Conservation (phyloP, 257 asterid species). For the Solanum phureja region DNA sequence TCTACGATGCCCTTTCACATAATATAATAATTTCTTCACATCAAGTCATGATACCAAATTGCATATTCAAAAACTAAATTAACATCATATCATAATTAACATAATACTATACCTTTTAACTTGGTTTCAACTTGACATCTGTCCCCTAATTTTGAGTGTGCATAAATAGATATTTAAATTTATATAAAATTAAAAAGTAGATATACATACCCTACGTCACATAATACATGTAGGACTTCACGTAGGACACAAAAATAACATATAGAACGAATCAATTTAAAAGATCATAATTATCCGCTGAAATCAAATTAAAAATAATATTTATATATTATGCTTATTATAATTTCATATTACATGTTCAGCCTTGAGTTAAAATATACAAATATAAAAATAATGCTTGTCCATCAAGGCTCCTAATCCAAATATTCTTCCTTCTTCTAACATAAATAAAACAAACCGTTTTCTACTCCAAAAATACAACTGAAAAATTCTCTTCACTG, state of each 20-base stretch:
- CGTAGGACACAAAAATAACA: no score
- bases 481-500: neutral
- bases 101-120: no score
- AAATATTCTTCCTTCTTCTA: neutral
- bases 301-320: no score
- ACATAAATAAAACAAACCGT: neutral
- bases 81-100: neutral
- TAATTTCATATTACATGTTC: no score
- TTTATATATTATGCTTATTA: no score
- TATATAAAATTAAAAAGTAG: no score
- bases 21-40: neutral
- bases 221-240: neutral
- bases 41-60: neutral
- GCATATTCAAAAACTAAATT: neutral
- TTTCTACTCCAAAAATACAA: neutral
- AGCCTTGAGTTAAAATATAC: neutral
- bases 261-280: no score
- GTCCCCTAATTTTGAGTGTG: neutral
- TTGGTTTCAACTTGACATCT: neutral
- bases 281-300: no score
- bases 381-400: neutral
- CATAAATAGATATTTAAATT: no score
- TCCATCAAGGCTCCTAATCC: neutral
- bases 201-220: fast-evolving
- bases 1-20: no score